Conservation (phyloP, 1,284 basidiomycete species). For the Ceratobasidium theobromae region DNA sequence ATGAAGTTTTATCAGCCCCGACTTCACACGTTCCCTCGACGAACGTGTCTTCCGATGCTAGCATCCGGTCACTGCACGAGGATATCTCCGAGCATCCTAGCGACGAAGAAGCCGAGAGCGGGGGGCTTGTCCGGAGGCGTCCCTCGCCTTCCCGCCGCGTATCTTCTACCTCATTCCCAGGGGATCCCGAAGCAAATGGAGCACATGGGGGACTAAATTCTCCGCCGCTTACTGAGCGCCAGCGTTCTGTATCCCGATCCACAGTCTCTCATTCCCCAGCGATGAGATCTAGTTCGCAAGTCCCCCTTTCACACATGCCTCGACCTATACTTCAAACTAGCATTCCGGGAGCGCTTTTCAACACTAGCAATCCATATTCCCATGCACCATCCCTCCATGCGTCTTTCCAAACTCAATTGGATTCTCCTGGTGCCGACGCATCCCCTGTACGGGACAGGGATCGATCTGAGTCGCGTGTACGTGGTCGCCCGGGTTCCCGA, state of each 20-base stretch:
- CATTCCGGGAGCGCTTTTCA: neutral
- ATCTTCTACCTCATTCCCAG: constrained; percentile 11
- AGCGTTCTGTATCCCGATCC: constrained; percentile 16
- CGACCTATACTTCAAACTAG: constrained; percentile 18
- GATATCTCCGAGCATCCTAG: constrained; percentile 27
- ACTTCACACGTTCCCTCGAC: constrained; percentile 19
- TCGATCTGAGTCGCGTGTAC: constrained; percentile 25
- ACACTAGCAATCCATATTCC: neutral
- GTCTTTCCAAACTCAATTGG: constrained; percentile 10
- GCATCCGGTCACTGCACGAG: constrained; percentile 14
- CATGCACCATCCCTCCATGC: constrained; percentile 13
- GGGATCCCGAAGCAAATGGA: neutral
- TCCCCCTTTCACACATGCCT: neutral
- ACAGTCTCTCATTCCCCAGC: constrained; percentile 6
- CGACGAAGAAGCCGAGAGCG: constrained; percentile 3
- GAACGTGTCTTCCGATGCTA: constrained; percentile 27
- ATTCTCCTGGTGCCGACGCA: constrained; percentile 33
- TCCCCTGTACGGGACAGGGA: constrained; percentile 18
- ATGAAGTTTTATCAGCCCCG: constrained; percentile 5
- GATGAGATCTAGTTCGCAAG: neutral
- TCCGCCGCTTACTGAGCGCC: constrained; percentile 5
- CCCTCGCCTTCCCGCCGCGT: constrained; percentile 9
- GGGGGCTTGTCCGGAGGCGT: neutral
- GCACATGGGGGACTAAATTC: neutral
- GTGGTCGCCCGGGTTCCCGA: constrained; percentile 30